Evolutionary conservation across 2,329 filamentous ascomycete genomes (phyloP).

Genomic region (Penicillium sclerotigenum): DNA sequence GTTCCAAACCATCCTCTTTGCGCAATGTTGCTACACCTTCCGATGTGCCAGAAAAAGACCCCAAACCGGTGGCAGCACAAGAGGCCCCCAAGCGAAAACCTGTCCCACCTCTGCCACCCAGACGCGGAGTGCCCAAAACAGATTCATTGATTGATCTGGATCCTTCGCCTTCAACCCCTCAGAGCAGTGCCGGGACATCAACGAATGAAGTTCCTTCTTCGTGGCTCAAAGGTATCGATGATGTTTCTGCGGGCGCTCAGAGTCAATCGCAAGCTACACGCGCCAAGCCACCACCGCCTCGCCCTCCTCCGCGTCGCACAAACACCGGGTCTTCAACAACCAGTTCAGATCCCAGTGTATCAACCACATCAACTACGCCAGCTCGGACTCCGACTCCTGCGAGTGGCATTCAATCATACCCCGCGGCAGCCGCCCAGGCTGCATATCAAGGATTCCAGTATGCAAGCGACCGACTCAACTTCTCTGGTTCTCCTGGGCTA

Average conservation of each 20-base stretch:
- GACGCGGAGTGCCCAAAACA: conserved; percentile 24
- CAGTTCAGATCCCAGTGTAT: conserved; percentile 7
- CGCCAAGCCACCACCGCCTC: conserved; percentile 30
- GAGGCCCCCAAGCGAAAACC: conserved; percentile 34
- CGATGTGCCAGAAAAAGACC: background rate
- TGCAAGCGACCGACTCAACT: conserved; percentile 29
- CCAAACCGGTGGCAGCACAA: conserved; percentile 10
- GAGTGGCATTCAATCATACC: conserved; percentile 24
- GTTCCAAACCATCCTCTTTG: background rate
- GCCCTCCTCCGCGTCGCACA: conserved; percentile 32
- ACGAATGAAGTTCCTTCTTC: conserved; percentile 5
- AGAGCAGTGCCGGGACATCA: conserved; percentile 23
- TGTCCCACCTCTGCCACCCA: conserved; percentile 39
- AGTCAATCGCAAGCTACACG: conserved; percentile 9
- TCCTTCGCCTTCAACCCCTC: conserved; percentile 24
- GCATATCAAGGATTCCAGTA: conserved; percentile 32
- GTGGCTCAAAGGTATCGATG: background rate
- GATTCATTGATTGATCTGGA: conserved; percentile 18
- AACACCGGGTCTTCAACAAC: conserved; percentile 27
- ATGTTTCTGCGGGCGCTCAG: conserved; percentile 1
- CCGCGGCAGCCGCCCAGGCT: conserved; percentile 26
- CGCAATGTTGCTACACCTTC: background rate
- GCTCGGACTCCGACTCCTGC: conserved; percentile 9
- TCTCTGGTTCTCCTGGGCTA: conserved; percentile 19
- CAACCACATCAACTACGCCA: conserved; percentile 13